These are phyloP conservation scores for Ascochyta viciae-villosae DNA, from an alignment of 2,329 filamentous ascomycete species.

Conservation along the genomic window DNA sequence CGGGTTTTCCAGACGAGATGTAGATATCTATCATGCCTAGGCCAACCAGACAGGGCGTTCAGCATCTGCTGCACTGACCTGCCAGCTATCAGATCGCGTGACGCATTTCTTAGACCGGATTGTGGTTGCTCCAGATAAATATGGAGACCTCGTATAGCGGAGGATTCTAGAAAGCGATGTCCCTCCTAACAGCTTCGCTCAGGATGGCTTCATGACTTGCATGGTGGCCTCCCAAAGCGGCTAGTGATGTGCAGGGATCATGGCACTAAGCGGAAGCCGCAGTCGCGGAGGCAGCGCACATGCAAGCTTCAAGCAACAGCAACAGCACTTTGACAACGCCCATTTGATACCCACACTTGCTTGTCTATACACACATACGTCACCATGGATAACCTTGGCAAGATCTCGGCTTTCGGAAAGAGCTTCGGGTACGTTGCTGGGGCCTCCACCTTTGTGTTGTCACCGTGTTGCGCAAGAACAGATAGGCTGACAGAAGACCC, in stretches of 20 bases:
- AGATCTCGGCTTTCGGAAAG: constrained; percentile 73
- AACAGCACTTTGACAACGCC: constrained; percentile 20
- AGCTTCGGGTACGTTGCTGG: constrained; percentile 65
- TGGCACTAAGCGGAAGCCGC: constrained; percentile 20
- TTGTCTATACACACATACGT: constrained; percentile 6
- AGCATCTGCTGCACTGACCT: background rate
- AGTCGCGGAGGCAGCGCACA: constrained; percentile 29
- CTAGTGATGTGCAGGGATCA: constrained; percentile 26
- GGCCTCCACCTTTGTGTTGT: constrained; percentile 14
- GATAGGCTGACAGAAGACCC: constrained; percentile 54
- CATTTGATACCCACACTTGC: constrained; percentile 5
- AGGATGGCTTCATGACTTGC: background rate
- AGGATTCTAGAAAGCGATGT: background rate
- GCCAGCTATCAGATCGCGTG: background rate
- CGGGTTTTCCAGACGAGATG: background rate
- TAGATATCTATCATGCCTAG: background rate
- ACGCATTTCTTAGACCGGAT: background rate
- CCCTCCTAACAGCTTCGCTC: background rate
- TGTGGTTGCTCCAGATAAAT: background rate
- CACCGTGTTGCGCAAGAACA: constrained; percentile 21
- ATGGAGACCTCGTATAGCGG: background rate
- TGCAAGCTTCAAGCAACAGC: constrained; percentile 33
- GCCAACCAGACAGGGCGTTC: background rate
- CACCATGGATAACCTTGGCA: constrained; percentile 76
- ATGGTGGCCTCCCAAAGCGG: background rate